phyloP scores from a whole-genome alignment of 306 rosid species.

The Nissolia schottii region DNA sequence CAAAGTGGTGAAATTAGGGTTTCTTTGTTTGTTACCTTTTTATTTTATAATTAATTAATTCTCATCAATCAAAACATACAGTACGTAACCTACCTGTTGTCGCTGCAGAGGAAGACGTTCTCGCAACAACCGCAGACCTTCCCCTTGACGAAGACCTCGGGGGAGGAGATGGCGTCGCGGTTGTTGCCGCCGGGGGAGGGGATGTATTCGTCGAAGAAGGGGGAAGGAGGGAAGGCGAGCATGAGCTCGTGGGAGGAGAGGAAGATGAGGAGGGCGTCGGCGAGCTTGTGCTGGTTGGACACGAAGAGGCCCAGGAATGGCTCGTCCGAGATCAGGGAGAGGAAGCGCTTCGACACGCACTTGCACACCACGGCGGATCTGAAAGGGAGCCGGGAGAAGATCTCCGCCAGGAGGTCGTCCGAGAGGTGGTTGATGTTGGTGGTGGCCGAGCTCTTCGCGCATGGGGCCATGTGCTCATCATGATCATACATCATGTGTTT shows the following conservation, averaged over 20 bases:
- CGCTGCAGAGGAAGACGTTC: conserved; percentile 15
- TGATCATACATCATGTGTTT: no score
- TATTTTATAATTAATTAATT: no score
- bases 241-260: conserved; percentile 12
- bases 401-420: conserved; percentile 15
- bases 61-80: no score
- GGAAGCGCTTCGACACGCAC: conserved; percentile 9
- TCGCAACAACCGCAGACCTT: conserved; percentile 7
- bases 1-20: no score
- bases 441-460: neutral
- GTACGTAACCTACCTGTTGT: no score
- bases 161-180: no score
- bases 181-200: no score
- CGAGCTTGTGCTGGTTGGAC: no score
- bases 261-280: no score
- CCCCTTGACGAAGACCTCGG: neutral
- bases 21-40: no score
- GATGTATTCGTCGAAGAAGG: neutral
- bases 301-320: no score
- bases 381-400: conserved; percentile 4
- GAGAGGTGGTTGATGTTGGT: conserved; percentile 1
- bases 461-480: neutral
- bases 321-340: no score
- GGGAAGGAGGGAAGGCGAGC: neutral
- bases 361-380: conserved; percentile 8